These are phyloP conservation scores for Dendrobium chrysotoxum DNA, from an alignment of 106 monocot species.

Conservation along the genomic window DNA sequence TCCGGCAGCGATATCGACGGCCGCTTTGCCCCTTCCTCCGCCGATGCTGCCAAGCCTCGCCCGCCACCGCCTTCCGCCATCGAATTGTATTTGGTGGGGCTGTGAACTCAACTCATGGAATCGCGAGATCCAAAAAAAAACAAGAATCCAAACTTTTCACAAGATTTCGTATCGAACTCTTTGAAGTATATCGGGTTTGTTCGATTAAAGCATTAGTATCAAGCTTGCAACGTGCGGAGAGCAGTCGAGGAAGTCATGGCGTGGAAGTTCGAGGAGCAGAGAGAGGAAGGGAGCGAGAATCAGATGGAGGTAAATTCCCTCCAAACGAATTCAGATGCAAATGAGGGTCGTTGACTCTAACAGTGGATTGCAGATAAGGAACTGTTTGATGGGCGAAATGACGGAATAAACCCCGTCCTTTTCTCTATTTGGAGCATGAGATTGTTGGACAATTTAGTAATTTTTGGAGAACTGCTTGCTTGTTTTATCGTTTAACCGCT, in stretches of 20 bases:
- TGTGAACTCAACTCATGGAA: not conserved
- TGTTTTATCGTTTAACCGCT: too few species aligned
- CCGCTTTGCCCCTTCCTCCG: not conserved
- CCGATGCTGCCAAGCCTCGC: not conserved
- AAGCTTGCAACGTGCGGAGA: not conserved
- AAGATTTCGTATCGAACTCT: not conserved
- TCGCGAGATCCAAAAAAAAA: not conserved
- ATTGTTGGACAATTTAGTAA: too few species aligned
- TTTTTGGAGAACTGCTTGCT: too few species aligned
- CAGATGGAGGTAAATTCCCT: constrained; percentile 11
- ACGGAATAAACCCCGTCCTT: too few species aligned
- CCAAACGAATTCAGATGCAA: constrained; percentile 10
- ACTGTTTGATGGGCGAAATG: too few species aligned
- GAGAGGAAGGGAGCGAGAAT: not conserved
- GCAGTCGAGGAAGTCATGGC: not conserved
- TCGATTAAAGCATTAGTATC: not conserved
- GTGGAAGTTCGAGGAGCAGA: not conserved
- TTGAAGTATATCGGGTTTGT: not conserved
- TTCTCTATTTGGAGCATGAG: too few species aligned
- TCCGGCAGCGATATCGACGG: constrained; percentile 28
- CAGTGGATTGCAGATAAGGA: not conserved
- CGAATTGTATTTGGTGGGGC: not conserved
- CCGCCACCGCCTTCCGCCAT: constrained; percentile 15
- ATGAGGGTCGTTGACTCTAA: constrained; percentile 15
- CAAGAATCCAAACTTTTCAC: not conserved